Conservation (phyloP, 176 grass and related monocot species). For the Hordeum vulgare region DNA sequence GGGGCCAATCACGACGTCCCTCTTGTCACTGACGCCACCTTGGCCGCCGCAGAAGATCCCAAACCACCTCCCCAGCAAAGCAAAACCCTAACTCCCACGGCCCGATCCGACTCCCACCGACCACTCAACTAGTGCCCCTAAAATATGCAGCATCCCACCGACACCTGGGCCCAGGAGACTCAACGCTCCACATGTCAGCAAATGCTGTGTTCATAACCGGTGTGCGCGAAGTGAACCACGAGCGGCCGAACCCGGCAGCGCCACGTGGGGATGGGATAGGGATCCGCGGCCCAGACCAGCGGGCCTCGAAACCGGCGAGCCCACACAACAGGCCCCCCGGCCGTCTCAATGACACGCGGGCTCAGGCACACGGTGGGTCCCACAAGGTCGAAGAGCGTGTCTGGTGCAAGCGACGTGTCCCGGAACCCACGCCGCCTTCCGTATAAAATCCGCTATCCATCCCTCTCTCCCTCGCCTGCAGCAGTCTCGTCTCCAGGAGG, state of each 20-base stretch:
- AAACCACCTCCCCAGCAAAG: background rate
- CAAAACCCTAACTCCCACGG: slow-evolving; percentile 49
- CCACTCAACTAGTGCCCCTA: background rate
- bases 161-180: fast-evolving
- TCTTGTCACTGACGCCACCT: background rate
- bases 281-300: slow-evolving; percentile 30
- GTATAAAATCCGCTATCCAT: slow-evolving; percentile 40
- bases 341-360: background rate
- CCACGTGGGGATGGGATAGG: slow-evolving; percentile 44
- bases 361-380: background rate
- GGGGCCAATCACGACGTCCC: background rate
- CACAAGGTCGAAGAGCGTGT: background rate
- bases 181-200: background rate
- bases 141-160: fast-evolving
- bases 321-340: background rate
- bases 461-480: background rate
- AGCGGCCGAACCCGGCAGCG: background rate
- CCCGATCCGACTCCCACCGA: background rate
- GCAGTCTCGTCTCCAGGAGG: slow-evolving; percentile 6
- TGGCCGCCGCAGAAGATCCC: slow-evolving; percentile 15
- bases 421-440: slow-evolving; percentile 13
- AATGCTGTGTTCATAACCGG: fast-evolving
- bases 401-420: slow-evolving; percentile 10
- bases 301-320: background rate
- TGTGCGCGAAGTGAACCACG: background rate